phyloP scores from a whole-genome alignment of 2,329 filamentous ascomycete genomes.

The Fusarium sp. region DNA sequence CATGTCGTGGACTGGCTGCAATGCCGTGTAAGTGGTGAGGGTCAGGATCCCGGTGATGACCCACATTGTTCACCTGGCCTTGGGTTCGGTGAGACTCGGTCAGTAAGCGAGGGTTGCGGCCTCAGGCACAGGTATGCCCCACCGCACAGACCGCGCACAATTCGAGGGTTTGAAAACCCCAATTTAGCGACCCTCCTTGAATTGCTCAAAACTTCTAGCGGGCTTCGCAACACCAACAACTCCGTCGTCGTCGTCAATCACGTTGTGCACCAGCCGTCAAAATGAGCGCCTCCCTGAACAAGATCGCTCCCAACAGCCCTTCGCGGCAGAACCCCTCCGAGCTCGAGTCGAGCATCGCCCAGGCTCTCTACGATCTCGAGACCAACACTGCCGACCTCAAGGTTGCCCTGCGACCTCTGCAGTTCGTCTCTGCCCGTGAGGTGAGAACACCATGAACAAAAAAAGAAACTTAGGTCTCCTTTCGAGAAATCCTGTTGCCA shows the following conservation, averaged over 20 bases:
- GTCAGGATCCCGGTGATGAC: not conserved
- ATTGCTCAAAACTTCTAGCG: conserved; percentile 52
- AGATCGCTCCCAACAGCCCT: conserved; percentile 98
- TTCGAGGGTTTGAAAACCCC: conserved; percentile 59
- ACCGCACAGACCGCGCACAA: conserved; percentile 38
- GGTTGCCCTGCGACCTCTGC: conserved; percentile 94
- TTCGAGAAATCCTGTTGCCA: conserved; percentile 61
- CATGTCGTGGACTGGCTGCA: conserved; percentile 1
- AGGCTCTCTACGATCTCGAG: conserved; percentile 99
- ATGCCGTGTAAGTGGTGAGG: conserved; percentile 26
- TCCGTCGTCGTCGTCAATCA: conserved; percentile 49
- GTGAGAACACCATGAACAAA: conserved; percentile 76
- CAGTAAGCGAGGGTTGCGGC: not conserved
- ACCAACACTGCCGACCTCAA: conserved; percentile 99
- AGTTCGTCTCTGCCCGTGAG: conserved; percentile 99
- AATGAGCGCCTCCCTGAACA: conserved; percentile 85
- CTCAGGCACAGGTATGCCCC: conserved; percentile 32
- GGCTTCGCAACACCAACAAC: conserved; percentile 46
- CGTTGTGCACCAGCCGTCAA: conserved; percentile 64
- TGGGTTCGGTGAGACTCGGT: conserved; percentile 14
- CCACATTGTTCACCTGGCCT: not conserved
- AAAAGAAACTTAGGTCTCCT: conserved; percentile 20
- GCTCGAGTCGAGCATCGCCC: conserved; percentile 97
- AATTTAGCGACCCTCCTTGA: conserved; percentile 56
- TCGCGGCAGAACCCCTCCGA: conserved; percentile 97